Evolutionary conservation across 1,139 yeast species (phyloP).

Genomic region (Suhomyces maxii): DNA sequence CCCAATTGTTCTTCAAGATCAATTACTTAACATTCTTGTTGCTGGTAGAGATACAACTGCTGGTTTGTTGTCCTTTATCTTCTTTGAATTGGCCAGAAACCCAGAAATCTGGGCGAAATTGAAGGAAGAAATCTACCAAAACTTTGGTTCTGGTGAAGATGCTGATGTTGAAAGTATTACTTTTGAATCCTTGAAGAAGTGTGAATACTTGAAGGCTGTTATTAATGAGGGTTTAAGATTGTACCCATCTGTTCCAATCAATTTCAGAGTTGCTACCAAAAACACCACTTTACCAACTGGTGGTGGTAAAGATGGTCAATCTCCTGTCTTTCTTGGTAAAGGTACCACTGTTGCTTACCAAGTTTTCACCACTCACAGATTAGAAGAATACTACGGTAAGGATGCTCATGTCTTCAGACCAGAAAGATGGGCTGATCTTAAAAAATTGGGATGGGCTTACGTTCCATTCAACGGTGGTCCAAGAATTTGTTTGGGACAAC

Average conservation of each 20-base stretch:
- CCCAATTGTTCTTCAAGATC: slow-evolving; percentile 51
- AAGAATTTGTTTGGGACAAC: slow-evolving; percentile 46
- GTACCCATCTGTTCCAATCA: slow-evolving; percentile 29
- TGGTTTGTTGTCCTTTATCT: slow-evolving; percentile 47
- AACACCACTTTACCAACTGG: slow-evolving; percentile 28
- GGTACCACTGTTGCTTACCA: slow-evolving; percentile 24
- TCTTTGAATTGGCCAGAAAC: slow-evolving; percentile 48
- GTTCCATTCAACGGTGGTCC: slow-evolving; percentile 49
- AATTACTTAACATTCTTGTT: slow-evolving; percentile 49
- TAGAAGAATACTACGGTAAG: slow-evolving; percentile 21
- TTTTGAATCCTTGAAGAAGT: slow-evolving; percentile 25
- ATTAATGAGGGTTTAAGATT: slow-evolving; percentile 26
- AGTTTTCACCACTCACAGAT: slow-evolving; percentile 24
- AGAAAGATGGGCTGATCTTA: slow-evolving; percentile 24
- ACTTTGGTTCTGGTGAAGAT: slow-evolving; percentile 32
- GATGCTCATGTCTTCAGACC: slow-evolving; percentile 24
- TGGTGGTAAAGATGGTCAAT: slow-evolving; percentile 21
- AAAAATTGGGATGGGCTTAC: slow-evolving; percentile 43
- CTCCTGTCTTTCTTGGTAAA: slow-evolving; percentile 23
- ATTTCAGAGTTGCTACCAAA: slow-evolving; percentile 24
- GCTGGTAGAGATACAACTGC: slow-evolving; percentile 66
- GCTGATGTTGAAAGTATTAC: slow-evolving; percentile 18
- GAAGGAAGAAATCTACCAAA: slow-evolving; percentile 34
- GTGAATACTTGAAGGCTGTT: slow-evolving; percentile 27
- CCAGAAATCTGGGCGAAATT: slow-evolving; percentile 41